phyloP scores from a whole-genome alignment of 139 green algal species.

The Protoeuglena noctilucae region DNA sequence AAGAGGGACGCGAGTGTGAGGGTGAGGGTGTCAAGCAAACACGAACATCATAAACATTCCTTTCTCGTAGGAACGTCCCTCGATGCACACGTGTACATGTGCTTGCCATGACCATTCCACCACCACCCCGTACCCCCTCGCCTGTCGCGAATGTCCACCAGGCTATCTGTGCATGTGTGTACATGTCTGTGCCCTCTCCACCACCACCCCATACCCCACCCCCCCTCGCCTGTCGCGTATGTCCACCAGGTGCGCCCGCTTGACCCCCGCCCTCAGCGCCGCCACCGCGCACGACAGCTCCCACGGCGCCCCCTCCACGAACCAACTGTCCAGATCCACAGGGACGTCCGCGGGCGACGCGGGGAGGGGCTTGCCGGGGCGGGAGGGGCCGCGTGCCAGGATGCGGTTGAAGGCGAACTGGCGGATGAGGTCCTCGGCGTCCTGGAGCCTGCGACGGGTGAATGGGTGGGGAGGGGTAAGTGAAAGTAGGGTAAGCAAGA shows the following conservation, averaged over 20 bases:
- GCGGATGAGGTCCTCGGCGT: neutral
- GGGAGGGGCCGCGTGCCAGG: neutral
- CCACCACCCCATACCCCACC: neutral
- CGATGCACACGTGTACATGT: too few species aligned
- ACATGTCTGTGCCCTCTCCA: neutral
- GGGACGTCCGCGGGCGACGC: neutral
- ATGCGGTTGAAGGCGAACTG: neutral
- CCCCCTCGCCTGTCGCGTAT: slow-evolving; percentile 23
- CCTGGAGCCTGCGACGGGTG: too few species aligned
- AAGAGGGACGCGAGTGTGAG: too few species aligned
- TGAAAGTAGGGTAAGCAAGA: too few species aligned
- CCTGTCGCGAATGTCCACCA: neutral
- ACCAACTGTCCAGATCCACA: slow-evolving; percentile 1
- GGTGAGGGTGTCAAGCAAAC: too few species aligned
- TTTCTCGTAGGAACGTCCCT: too few species aligned
- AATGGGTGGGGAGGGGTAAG: too few species aligned
- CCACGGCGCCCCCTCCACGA: neutral
- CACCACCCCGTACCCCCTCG: neutral
- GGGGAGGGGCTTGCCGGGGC: neutral
- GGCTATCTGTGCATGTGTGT: neutral
- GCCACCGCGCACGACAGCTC: slow-evolving; percentile 1
- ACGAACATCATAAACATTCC: too few species aligned
- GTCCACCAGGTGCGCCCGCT: slow-evolving; percentile 56
- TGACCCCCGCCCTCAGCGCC: slow-evolving; percentile 39
- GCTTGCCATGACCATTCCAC: neutral